phyloP scores from a whole-genome alignment of 1,139 yeast species.

The Pichia sp. region DNA sequence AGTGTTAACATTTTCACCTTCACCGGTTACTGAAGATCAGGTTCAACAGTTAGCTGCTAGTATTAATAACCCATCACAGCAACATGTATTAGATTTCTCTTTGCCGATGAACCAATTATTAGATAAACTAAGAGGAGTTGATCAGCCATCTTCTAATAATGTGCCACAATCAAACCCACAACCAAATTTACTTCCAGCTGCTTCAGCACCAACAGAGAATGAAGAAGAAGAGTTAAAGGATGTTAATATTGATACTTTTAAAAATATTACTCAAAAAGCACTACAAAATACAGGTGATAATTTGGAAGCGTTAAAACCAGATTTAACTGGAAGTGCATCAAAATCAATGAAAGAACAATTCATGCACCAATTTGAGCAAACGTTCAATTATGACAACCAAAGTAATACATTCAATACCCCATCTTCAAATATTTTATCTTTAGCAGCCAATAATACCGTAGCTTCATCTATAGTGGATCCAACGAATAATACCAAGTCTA shows the following conservation, averaged over 20 bases:
- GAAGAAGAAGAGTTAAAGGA: slow-evolving; percentile 58
- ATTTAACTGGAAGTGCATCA: slow-evolving; percentile 29
- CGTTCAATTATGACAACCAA: slow-evolving; percentile 12
- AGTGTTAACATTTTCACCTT: slow-evolving; percentile 38
- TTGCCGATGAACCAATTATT: slow-evolving; percentile 71
- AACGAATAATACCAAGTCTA: not conserved
- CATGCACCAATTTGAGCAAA: slow-evolving; percentile 34
- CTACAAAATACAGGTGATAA: slow-evolving; percentile 11
- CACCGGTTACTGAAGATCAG: slow-evolving; percentile 20
- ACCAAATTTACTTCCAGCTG: not conserved
- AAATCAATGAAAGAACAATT: slow-evolving; percentile 33
- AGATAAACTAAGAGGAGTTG: slow-evolving; percentile 33
- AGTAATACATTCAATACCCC: slow-evolving; percentile 1
- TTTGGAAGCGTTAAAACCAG: slow-evolving; percentile 27
- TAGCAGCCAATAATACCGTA: slow-evolving; percentile 8
- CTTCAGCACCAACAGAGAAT: slow-evolving; percentile 35
- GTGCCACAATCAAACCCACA: slow-evolving; percentile 1
- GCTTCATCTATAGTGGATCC: not conserved
- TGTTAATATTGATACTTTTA: slow-evolving; percentile 33
- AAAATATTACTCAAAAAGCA: slow-evolving; percentile 15
- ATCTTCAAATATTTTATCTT: slow-evolving; percentile 7
- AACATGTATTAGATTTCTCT: slow-evolving; percentile 42
- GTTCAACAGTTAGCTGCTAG: slow-evolving; percentile 7
- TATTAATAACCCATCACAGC: slow-evolving; percentile 12
- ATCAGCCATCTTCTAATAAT: not conserved